Evolutionary conservation across 2,329 filamentous ascomycete species (phyloP), one percentile per base, ranked within the genome.

Genomic region (Xylariaceae sp.): DNA sequence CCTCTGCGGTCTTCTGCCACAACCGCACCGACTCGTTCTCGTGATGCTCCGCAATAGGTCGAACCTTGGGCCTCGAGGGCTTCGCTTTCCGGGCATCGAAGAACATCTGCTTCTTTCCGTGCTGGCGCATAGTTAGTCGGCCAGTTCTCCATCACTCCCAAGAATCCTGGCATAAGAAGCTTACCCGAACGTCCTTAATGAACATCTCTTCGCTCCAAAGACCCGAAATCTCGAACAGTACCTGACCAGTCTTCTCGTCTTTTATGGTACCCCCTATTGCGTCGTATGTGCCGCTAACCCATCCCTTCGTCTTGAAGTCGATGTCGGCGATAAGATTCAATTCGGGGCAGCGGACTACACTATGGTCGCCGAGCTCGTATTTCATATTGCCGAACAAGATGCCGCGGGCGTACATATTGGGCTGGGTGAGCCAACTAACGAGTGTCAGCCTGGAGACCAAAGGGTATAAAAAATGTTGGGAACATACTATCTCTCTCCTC

Each of bases 311-410:
- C 78, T 97, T 97, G 82, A 99, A 99, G 66, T 99, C 94, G 62
- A 99, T 86, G 72, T 99, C 93, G 61, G 92, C 93, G 30, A 86
- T 83, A 15, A 99, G 80, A 59, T 92, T 88, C 15, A 91, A 83
- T 73, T 97, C 93, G 0, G 93, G 91, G 73, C 94, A 97, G 65
- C 88, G 84, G 17, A 99, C 90, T 68, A 92, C 90, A 73, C 92
- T 96, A 77, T 96, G 92, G 73, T 97, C 93, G 64, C 93, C 94
- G 6, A 99, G 85, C 77, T 99, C 94, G 75, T 97, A 99, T 75
- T 97, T 97, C 94, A 99, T 97, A 75, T 97, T 97, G 52, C 94
- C 94, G 70, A 99, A 97, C 7, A 99, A 80, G 61, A 99, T 97
- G 42, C 94, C 93, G 63, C 94, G 85, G 18, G 93, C 94, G 74